Percentiles rank a stretch among this genome's conserved stretches.
phyloP scores from a whole-genome alignment of 148 eudicot genomes.

The Nepenthes mirabilis region DNA sequence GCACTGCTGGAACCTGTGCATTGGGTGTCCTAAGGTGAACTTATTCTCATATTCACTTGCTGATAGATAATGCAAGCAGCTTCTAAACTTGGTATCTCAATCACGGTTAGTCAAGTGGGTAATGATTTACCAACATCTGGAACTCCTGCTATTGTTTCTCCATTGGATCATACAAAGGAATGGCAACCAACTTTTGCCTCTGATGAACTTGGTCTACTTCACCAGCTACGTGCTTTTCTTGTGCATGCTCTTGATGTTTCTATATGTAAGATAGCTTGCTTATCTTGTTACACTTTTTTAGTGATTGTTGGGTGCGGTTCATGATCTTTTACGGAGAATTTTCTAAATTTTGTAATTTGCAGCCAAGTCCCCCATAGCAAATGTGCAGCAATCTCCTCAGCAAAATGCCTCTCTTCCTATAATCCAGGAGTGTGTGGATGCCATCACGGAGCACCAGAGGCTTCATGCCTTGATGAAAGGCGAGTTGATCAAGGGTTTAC shows the following conservation, averaged over 20 bases:
- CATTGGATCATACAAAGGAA: conserved; percentile 44
- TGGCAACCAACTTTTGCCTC: conserved; percentile 68
- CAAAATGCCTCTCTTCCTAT: conserved; percentile 37
- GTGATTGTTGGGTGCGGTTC: background rate
- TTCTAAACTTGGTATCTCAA: conserved; percentile 54
- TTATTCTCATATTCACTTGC: background rate
- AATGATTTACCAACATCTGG: conserved; percentile 40
- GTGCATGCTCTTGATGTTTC: conserved; percentile 68
- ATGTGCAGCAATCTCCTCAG: conserved; percentile 53
- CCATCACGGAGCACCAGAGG: conserved; percentile 81
- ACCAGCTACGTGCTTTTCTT: conserved; percentile 71
- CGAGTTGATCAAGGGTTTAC: conserved; percentile 80
- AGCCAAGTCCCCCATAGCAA: conserved; percentile 38
- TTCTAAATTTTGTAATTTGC: conserved; percentile 8
- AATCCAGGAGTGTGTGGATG: conserved; percentile 77
- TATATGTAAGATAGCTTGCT: conserved; percentile 24
- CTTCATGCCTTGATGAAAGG: conserved; percentile 85
- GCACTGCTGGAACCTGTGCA: background rate
- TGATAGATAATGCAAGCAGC: conserved; percentile 80
- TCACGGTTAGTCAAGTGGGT: conserved; percentile 60
- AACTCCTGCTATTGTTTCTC: conserved; percentile 31
- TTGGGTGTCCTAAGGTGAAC: background rate
- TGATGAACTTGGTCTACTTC: conserved; percentile 79
- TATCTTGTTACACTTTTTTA: background rate
- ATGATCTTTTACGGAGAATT: background rate